Conservation (phyloP, 2,329 filamentous ascomycete genomes). For the Biscogniauxia sp. region DNA sequence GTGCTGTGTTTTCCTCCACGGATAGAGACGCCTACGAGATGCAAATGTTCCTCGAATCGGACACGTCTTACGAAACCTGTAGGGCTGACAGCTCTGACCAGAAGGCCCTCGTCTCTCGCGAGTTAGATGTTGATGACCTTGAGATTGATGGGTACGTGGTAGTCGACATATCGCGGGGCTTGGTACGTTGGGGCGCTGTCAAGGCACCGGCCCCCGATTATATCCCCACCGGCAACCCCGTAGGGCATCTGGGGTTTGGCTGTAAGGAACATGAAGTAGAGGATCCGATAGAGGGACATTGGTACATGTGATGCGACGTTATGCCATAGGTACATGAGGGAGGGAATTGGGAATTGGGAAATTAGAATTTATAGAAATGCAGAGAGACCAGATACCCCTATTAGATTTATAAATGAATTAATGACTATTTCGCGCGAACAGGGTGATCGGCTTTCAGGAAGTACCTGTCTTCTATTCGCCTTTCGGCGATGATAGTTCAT, state of each 20-base stretch:
- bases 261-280: background rate
- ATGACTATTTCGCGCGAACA: background rate
- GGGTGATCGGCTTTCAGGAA: too few relatives aligned
- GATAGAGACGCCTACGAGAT: background rate
- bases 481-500: too few relatives aligned
- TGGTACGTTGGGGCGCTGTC: constrained; percentile 3
- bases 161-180: background rate
- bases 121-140: background rate
- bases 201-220: background rate
- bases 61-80: background rate
- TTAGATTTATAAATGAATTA: background rate
- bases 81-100: background rate
- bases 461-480: too few relatives aligned
- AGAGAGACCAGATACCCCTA: background rate
- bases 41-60: background rate
- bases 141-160: background rate
- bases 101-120: background rate
- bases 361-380: background rate
- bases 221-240: background rate
- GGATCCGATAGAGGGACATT: background rate
- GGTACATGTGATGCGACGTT: constrained; percentile 2
- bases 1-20: background rate
- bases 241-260: constrained; percentile 3
- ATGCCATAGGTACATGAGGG: background rate
- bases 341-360: background rate